These are phyloP conservation scores for Hura crepitans DNA, from an alignment of 441 rosid genomes.

Conservation along the genomic window DNA sequence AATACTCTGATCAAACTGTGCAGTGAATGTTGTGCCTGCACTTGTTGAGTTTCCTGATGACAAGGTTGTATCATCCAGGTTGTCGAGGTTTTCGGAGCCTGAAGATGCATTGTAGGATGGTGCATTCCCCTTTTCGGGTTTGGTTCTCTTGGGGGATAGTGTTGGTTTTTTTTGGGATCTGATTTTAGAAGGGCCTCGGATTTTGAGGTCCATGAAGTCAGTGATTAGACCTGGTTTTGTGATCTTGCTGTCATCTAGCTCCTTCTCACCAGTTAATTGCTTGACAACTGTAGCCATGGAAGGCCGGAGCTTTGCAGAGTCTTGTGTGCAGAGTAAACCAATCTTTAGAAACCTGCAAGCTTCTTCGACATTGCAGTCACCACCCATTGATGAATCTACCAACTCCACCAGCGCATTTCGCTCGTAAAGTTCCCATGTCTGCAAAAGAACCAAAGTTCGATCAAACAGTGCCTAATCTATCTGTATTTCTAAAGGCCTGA, in stretches of 20 bases:
- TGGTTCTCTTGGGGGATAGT: constrained; percentile 29
- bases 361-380: constrained; percentile 75
- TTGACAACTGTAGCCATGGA: constrained; percentile 73
- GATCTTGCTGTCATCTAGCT: constrained; percentile 40
- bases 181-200: constrained; percentile 39
- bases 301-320: constrained; percentile 75
- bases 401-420: constrained; percentile 56
- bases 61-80: constrained; percentile 38
- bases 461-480: neutral
- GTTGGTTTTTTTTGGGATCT: constrained; percentile 22
- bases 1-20: constrained; percentile 27
- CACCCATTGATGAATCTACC: constrained; percentile 56
- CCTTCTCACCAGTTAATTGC: constrained; percentile 54
- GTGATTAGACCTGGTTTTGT: constrained; percentile 77
- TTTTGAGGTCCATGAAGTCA: constrained; percentile 87
- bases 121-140: constrained; percentile 19
- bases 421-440: constrained; percentile 85
- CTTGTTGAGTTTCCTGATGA: constrained; percentile 37
- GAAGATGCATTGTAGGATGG: constrained; percentile 41
- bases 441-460: constrained; percentile 26
- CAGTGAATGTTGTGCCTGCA: constrained; percentile 32
- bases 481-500: too few species aligned
- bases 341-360: constrained; percentile 74
- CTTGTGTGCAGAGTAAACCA: constrained; percentile 92
- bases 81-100: constrained; percentile 41